phyloP scores from a whole-genome alignment of 257 asterid genomes.

The Paulownia fortunei region DNA sequence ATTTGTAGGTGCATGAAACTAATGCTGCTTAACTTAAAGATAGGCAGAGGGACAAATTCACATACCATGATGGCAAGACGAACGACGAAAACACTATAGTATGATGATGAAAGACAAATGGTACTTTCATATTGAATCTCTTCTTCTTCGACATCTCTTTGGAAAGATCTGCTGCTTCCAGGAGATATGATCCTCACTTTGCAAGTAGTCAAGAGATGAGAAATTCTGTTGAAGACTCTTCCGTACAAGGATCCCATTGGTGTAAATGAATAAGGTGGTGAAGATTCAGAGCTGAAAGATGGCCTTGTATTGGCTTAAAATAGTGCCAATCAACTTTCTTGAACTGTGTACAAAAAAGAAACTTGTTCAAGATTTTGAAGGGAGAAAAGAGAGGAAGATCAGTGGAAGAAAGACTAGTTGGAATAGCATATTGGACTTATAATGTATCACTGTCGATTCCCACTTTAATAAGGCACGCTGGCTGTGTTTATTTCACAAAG shows the following conservation, averaged over 20 bases:
- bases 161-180: slow-evolving; percentile 42
- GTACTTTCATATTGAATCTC: slow-evolving; percentile 62
- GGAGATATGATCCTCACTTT: slow-evolving; percentile 36
- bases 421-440: slow-evolving; percentile 30
- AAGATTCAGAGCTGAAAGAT: slow-evolving; percentile 34
- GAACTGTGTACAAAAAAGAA: background rate
- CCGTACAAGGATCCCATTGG: slow-evolving; percentile 38
- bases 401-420: slow-evolving; percentile 9
- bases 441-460: slow-evolving; percentile 41
- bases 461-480: slow-evolving; percentile 35
- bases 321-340: slow-evolving; percentile 26
- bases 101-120: slow-evolving; percentile 72
- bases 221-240: slow-evolving; percentile 31
- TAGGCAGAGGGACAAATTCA: background rate
- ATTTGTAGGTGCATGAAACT: background rate
- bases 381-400: background rate
- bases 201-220: slow-evolving; percentile 40
- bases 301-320: slow-evolving; percentile 9
- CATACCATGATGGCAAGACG: slow-evolving; percentile 98
- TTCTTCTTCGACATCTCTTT: slow-evolving; percentile 69
- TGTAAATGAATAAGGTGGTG: slow-evolving; percentile 21
- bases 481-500: slow-evolving; percentile 18
- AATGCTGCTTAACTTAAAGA: background rate
- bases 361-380: background rate
- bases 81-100: slow-evolving; percentile 81